These are phyloP conservation scores for Mycena crocata DNA, from an alignment of 768 basidiomycete genomes.

Conservation along the genomic window DNA sequence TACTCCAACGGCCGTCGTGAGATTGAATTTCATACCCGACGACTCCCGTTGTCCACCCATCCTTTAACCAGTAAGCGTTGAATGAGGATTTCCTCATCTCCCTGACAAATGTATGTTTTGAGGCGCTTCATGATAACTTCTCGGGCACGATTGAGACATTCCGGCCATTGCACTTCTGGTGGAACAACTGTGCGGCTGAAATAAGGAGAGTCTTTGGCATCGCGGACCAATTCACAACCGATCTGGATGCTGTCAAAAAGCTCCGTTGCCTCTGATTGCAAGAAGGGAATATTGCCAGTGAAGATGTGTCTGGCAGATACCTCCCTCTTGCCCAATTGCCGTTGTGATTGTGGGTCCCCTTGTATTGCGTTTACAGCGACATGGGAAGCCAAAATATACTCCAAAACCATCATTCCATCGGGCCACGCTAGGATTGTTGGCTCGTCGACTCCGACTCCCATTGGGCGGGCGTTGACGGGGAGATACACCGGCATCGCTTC, in stretches of 20 bases:
- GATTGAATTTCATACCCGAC: constrained; percentile 8
- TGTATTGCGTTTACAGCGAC: not conserved
- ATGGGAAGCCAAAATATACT: constrained; percentile 35
- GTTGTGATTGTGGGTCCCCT: not conserved
- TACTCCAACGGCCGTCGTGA: not conserved
- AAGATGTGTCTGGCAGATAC: constrained; percentile 57
- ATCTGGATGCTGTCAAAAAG: constrained; percentile 56
- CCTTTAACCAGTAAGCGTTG: constrained; percentile 14
- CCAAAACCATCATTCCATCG: constrained; percentile 50
- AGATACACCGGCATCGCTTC: constrained; percentile 44
- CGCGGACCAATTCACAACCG: constrained; percentile 43
- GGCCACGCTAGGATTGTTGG: constrained; percentile 37
- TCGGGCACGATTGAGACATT: constrained; percentile 20
- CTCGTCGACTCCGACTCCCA: constrained; percentile 19
- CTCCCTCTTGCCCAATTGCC: not conserved
- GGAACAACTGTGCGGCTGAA: constrained; percentile 13
- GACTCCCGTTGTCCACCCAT: constrained; percentile 22
- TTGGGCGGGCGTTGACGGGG: constrained; percentile 46
- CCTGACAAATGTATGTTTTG: constrained; percentile 12
- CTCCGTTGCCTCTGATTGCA: constrained; percentile 53
- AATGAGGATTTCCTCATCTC: not conserved
- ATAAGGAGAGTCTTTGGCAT: constrained; percentile 37
- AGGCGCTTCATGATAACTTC: constrained; percentile 6
- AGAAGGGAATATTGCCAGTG: constrained; percentile 54
- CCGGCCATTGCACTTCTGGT: constrained; percentile 15